These are phyloP conservation scores for Fonsecaea pedrosoi DNA, from an alignment of 2,329 filamentous ascomycete species.

Conservation along the genomic window DNA sequence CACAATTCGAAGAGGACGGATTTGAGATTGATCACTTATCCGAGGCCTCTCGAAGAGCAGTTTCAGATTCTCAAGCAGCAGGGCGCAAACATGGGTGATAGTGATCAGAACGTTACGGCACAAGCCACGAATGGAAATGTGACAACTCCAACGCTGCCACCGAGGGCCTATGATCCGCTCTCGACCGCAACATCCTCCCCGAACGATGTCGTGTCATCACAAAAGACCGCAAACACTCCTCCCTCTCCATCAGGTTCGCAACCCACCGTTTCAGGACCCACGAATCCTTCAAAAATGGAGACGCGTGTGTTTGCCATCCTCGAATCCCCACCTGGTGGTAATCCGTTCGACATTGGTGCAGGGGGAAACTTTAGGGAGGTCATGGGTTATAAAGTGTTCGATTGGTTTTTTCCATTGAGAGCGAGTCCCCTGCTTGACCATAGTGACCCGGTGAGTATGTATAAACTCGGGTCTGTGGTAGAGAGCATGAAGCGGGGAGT, in stretches of 20 bases:
- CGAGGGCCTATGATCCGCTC: constrained; percentile 25
- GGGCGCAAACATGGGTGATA: constrained; percentile 27
- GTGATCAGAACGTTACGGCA: constrained; percentile 19
- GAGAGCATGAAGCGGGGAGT: constrained; percentile 56
- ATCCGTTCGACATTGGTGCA: constrained; percentile 80
- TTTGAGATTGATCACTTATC: constrained; percentile 51
- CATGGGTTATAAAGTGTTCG: constrained; percentile 73
- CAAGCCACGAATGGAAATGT: constrained; percentile 1
- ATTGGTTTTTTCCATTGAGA: constrained; percentile 82
- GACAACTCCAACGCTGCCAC: constrained; percentile 3
- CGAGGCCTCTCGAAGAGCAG: constrained; percentile 43
- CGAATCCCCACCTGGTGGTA: constrained; percentile 73
- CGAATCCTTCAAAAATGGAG: constrained; percentile 47
- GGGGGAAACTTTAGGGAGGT: constrained; percentile 76
- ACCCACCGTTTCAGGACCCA: background rate
- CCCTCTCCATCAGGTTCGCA: constrained; percentile 4
- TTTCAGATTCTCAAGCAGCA: constrained; percentile 33
- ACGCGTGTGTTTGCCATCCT: constrained; percentile 79
- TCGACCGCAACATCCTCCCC: constrained; percentile 14
- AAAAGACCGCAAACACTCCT: constrained; percentile 2
- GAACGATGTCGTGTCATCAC: background rate
- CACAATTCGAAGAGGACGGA: constrained; percentile 44
- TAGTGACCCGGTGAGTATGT: constrained; percentile 70
- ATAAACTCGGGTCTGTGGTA: constrained; percentile 69
- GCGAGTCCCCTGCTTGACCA: constrained; percentile 77